Evolutionary conservation across 208 protist species (phyloP), one percentile per base, ranked within the genome.

Genomic region (Wallacemonas collosoma): DNA sequence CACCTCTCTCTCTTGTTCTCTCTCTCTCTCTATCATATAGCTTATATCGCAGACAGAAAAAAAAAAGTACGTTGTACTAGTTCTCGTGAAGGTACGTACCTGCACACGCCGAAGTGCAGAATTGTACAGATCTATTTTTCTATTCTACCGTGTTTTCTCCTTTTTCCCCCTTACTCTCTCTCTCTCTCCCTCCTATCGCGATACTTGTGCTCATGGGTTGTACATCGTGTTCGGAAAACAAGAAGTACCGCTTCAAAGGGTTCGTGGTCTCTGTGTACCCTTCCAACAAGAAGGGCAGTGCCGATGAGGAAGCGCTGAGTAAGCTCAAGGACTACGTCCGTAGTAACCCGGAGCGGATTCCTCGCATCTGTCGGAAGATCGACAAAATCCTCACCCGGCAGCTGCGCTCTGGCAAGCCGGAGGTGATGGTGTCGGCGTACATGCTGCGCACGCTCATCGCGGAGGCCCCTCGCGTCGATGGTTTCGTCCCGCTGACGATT

Each of bases 291-390:
- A 54, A 81, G 47, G 81, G 68, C 9, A 74, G 80, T 3, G 72
- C 86, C 0, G 81, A 94, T 54, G 76, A 82, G 45, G 91, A 93
- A 51, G 86, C 85, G 1, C 75, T 95, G 0, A 81, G 75, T 3
- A 89, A 88, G 67, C 77, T 95, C 2, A 80, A 86, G 57, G 87
- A 80, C 66, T 95, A 95, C 72, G 71, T 89, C 17, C 77, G 66
- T 36, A 90, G 81, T 69, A 95, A 95, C 73, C 87, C 87, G 1
- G 91, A 95, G 80, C 84, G 91, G 54, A 87, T 95, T 40, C 87
- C 91, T 2, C 86, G 88, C 43, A 83, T 95, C 39, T 95, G 91
- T 69, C 88, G 88, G 35, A 95, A 95, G 72, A 86, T 95, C 2
- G 76, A 65, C 2, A 95, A 95, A 58, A 67, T 93, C 6, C 43